Evolutionary conservation across 371 early-diverging fungal species (phyloP).

Genomic region (Mucor ambiguus): DNA sequence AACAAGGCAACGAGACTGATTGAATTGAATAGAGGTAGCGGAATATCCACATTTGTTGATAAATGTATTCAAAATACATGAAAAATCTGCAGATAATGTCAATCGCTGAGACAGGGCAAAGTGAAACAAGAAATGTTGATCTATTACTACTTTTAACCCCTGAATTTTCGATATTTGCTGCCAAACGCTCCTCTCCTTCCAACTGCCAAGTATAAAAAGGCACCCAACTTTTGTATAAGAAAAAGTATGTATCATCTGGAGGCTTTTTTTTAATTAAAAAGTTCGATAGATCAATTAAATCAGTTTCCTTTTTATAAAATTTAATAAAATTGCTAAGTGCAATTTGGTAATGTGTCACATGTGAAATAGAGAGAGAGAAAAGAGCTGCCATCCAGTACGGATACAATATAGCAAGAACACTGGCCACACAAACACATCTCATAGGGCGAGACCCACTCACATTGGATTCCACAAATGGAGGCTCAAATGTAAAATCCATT

Average conservation of each 20-base stretch:
- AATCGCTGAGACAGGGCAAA: too few relatives aligned
- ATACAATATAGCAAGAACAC: background rate
- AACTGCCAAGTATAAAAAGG: background rate
- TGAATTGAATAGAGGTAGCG: background rate
- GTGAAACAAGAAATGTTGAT: too few relatives aligned
- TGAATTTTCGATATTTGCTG: too few relatives aligned
- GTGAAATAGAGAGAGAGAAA: background rate
- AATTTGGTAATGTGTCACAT: constrained; percentile 2
- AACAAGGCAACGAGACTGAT: background rate
- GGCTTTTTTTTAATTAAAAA: background rate
- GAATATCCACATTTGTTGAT: background rate
- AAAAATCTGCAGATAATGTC: too few relatives aligned
- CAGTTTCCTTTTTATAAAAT: background rate
- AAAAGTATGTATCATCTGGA: too few relatives aligned
- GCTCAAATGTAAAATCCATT: too few relatives aligned
- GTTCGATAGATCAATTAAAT: background rate
- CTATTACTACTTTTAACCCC: too few relatives aligned
- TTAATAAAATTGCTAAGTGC: background rate
- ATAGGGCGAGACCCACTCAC: too few relatives aligned
- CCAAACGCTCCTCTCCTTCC: too few relatives aligned
- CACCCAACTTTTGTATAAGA: background rate
- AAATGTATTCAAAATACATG: background rate
- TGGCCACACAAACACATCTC: background rate
- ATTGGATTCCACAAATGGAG: too few relatives aligned
- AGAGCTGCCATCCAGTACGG: background rate